Base-by-base conservation (phyloP, 345 rosid genomes). In the Schrenkiella parvula region DNA sequence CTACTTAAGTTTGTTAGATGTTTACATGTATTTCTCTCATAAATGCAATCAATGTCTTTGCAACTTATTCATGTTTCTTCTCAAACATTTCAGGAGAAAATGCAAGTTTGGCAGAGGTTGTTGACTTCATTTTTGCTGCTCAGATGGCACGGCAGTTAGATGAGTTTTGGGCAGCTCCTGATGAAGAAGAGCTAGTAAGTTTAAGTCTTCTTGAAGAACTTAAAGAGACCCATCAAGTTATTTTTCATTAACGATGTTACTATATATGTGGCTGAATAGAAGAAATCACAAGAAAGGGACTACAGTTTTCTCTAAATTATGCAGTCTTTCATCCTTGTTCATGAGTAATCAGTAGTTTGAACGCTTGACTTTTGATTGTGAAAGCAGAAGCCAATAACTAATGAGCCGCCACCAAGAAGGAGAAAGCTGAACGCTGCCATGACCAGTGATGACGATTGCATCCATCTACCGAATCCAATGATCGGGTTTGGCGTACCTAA, bases 401-500 rank as follows among this genome's bases (percentile, higher is more conserved):
- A 1, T 8, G 65, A 42, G 52, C 54, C 19, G 32, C 29, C 34
- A 0, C 25, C 25, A 43, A 72, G 43, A 15, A 21, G 6, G 14
- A 59, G 38, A 22, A 19, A n/a, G 42, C 35, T 12, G 15, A 73
- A 21, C 43, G n/a, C 18, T 18, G 17, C 3, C 34, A 18, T 61
- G 15, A 12, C 13, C 61, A 61, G 4, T n/a, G 34, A 39, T 52
- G 62, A 39, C 1, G 32, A 29, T 25, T 46, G 51, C 35, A 71
- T 71, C 34, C 32, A 18, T 21, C 61, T 53, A 11, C 73, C 79
- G 22, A 50, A 70, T 2, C 75, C 77, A 14, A 81, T 81, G 84
- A 75, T 37, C 1, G 82, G 80, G 1, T 78, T 78, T 62, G 82
- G 82, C 32, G 44, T 71, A 10, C 82, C 76, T 18, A 51, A 59